Evolutionary conservation across 371 early-diverging fungal species (phyloP).

Genomic region (Vairimorpha necatrix): DNA sequence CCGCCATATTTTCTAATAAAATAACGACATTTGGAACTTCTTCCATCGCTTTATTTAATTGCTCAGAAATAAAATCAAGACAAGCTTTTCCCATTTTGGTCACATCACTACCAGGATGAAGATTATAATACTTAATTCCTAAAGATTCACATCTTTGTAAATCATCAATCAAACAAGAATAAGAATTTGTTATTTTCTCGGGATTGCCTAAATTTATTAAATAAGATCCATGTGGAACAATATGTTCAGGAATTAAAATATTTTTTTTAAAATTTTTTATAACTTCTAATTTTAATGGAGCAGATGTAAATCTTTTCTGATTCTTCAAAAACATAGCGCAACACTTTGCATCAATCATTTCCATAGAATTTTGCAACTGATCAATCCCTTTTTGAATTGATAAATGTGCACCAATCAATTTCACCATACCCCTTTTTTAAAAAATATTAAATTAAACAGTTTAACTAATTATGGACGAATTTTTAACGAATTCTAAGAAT

Average conservation of each 20-base stretch:
- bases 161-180: constrained; percentile 67
- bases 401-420: constrained; percentile 64
- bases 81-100: constrained; percentile 63
- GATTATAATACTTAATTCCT: constrained; percentile 67
- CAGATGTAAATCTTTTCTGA: constrained; percentile 54
- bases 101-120: constrained; percentile 69
- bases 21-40: constrained; percentile 65
- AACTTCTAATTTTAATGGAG: constrained; percentile 23
- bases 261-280: constrained; percentile 46
- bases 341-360: constrained; percentile 42
- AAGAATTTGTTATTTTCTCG: constrained; percentile 64
- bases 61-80: constrained; percentile 64
- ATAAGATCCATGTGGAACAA: constrained; percentile 69
- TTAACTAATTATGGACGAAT: constrained; percentile 46
- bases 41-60: constrained; percentile 66
- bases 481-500: constrained; percentile 46
- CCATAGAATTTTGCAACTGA: constrained; percentile 59
- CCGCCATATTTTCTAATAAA: constrained; percentile 70
- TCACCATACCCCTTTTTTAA: constrained; percentile 14
- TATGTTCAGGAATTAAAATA: constrained; percentile 35
- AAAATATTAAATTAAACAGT: background rate
- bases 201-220: constrained; percentile 69
- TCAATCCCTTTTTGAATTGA: constrained; percentile 62
- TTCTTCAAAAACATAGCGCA: constrained; percentile 65
- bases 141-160: constrained; percentile 67